Evolutionary conservation across 768 basidiomycete species (phyloP), one percentile per base, ranked within the genome.

Genomic region (Trametes cinnabarina): DNA sequence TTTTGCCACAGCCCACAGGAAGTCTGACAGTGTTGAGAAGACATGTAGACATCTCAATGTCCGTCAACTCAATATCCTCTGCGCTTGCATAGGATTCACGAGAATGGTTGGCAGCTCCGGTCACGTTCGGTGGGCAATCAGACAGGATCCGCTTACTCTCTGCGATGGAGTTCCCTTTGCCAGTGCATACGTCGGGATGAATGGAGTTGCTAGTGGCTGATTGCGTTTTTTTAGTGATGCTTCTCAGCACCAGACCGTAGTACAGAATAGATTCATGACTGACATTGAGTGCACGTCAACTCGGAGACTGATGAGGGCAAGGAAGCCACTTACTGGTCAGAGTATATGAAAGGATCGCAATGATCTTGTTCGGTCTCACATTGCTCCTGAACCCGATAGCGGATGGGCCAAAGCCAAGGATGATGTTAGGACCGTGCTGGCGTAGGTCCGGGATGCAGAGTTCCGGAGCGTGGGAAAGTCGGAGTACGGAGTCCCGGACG

Each of bases 11-110:
- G 2, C 75, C 72, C 25, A 97, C 77, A 28, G 73, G 72, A 78
- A 97, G 82, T 19, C 78, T 83, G 49, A 98, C 73, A 7, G 87
- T 88, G 72, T 90, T 92, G 25, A 98, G 76, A 9, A 97, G 82
- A 70, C 97, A 98, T 48, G n/a, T n/a, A n/a, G 79, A 82, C 74
- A 98, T 78, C 34, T 86, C 80, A 19, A 94, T 83, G 47, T 92
- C 74, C 57, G 85, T 82, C 66, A 98, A 82, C 63, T 86, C 82
- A 55, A 97, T 79, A 32, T 75, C 74, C 8, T 95, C 95, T 7
- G 82, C 64, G 1, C 77, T 70, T 1, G 95, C 95, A 95, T 95
- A 97, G 2, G 80, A 73, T 3, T 77, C 54, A 1, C 84, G 73
- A 2, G 86, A 87, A 58, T 82, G 82, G 25, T 77, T 67, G 2